Evolutionary conservation across 148 eudicot species (phyloP).

Genomic region (Spergularia marina): DNA sequence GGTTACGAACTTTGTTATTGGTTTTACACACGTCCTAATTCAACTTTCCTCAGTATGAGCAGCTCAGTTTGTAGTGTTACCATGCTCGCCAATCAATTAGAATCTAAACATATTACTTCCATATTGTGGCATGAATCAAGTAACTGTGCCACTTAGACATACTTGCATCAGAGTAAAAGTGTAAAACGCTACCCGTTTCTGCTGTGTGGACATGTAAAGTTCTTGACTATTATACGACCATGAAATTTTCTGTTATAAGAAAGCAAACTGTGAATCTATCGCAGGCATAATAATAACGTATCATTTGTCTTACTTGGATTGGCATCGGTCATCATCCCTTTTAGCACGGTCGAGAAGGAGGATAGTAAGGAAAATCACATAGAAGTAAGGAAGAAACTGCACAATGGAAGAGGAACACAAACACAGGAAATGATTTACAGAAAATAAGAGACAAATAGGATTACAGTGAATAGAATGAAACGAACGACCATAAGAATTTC

Average conservation of each 20-base stretch:
- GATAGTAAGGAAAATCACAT: constrained; percentile 77
- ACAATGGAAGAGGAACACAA: not conserved
- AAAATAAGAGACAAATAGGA: not conserved
- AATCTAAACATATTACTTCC: no score
- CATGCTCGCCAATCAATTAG: no score
- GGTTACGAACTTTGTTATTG: no score
- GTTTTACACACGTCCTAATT: no score
- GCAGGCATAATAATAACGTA: not conserved
- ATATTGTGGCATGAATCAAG: no score
- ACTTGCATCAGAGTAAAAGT: not conserved
- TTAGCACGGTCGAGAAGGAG: constrained; percentile 88
- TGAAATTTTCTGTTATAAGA: not conserved
- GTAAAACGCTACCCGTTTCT: no score
- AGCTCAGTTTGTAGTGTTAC: no score
- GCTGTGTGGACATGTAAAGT: not conserved
- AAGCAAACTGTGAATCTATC: not conserved
- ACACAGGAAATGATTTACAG: not conserved
- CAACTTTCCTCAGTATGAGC: no score
- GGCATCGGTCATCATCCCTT: constrained; percentile 92
- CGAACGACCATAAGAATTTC: no score
- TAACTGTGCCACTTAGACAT: no score
- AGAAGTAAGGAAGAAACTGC: constrained; percentile 96
- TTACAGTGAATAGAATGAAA: not conserved
- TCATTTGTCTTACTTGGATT: constrained; percentile 66
- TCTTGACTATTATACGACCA: not conserved